phyloP scores from a whole-genome alignment of 306 rosid species.

The Leucaena leucocephala region DNA sequence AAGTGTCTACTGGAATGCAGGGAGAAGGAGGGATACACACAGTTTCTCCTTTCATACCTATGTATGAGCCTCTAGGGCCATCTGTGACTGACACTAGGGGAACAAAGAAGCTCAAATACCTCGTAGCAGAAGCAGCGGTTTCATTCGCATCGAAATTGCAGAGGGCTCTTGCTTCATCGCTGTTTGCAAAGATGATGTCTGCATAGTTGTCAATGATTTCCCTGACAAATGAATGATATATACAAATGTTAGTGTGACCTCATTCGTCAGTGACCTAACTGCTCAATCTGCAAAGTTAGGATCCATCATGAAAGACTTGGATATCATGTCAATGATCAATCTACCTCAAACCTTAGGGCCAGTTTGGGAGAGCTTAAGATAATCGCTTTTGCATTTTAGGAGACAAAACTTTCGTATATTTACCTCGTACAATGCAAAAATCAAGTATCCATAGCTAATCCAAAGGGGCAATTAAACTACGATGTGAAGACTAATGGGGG shows the following conservation, averaged over 20 bases:
- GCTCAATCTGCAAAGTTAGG: not conserved
- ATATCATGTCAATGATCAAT: not conserved
- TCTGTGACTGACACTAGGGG: slow-evolving; percentile 87
- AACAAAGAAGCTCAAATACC: slow-evolving; percentile 88
- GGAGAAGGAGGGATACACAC: slow-evolving; percentile 86
- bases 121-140: slow-evolving; percentile 62
- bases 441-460: no score
- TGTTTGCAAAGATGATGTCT: slow-evolving; percentile 80
- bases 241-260: not conserved
- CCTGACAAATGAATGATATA: slow-evolving; percentile 55
- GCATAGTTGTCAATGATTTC: slow-evolving; percentile 76
- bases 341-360: not conserved
- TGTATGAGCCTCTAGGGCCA: slow-evolving; percentile 79
- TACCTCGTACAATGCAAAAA: no score
- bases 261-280: not conserved
- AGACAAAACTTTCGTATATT: no score
- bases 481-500: not conserved
- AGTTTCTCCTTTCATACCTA: slow-evolving; percentile 88
- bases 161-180: slow-evolving; percentile 82
- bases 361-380: no score
- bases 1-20: slow-evolving; percentile 86
- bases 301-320: not conserved
- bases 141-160: slow-evolving; percentile 69
- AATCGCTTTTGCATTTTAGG: no score
- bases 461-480: not conserved